A percentile compares a stretch with the other conserved stretches of the same genome.
Evolutionary conservation across 495 filamentous ascomycete genomes (phyloP).

Genomic region (Neurospora sp.): DNA sequence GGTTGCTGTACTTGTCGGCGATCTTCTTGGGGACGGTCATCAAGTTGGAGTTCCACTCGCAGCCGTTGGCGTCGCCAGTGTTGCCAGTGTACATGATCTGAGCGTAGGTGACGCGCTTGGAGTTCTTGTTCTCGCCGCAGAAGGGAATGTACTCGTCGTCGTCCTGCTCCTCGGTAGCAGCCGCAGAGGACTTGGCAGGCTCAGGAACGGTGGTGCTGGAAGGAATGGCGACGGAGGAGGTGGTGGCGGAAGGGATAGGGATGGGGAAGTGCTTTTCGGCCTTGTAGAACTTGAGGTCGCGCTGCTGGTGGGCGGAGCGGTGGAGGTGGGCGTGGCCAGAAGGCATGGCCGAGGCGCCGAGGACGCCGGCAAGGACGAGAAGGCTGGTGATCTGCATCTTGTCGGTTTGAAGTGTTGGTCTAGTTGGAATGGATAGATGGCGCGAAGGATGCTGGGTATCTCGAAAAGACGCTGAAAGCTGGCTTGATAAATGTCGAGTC

Average conservation of each 20-base stretch:
- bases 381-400: conserved; percentile 22
- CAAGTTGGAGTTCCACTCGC: conserved; percentile 26
- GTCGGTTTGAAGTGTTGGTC: background rate
- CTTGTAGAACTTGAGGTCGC: conserved; percentile 16
- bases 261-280: conserved; percentile 8
- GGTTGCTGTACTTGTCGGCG: conserved; percentile 25
- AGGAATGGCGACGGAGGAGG: background rate
- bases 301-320: conserved; percentile 15
- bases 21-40: conserved; percentile 26
- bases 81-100: conserved; percentile 28
- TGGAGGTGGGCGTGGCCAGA: conserved; percentile 25
- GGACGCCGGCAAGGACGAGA: conserved; percentile 19
- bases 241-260: background rate
- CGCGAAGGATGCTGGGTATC: background rate
- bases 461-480: background rate
- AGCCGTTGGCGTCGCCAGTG: conserved; percentile 17
- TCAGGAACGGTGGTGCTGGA: background rate
- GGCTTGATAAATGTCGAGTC: background rate
- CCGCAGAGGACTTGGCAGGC: background rate
- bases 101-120: conserved; percentile 26
- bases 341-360: conserved; percentile 19
- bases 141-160: conserved; percentile 11
- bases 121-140: conserved; percentile 12
- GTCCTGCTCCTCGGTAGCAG: background rate
- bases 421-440: conserved; percentile 1